Evolutionary conservation across 1,139 yeast species (phyloP).

Genomic region (Eremothecium gossypii): DNA sequence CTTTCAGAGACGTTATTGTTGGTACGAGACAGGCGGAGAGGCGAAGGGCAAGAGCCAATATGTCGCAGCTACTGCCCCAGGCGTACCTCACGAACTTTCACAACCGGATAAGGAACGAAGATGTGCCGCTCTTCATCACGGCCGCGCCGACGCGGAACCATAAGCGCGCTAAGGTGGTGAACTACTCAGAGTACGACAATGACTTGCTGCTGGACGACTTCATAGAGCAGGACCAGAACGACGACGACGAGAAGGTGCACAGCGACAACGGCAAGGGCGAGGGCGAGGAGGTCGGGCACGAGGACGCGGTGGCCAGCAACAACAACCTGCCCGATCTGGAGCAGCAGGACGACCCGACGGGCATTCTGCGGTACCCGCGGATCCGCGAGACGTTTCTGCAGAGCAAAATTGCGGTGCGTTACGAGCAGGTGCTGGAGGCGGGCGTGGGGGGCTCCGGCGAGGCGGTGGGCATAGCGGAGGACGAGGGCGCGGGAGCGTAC

Average conservation of each 20-base stretch:
- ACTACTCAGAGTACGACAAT: constrained; percentile 79
- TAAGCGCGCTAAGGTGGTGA: constrained; percentile 67
- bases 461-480: background rate
- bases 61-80: constrained; percentile 46
- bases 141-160: constrained; percentile 72
- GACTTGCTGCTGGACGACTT: constrained; percentile 56
- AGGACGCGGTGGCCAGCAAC: constrained; percentile 10
- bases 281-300: background rate
- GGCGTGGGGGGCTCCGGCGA: constrained; percentile 2
- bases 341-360: constrained; percentile 25
- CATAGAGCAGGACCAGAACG: constrained; percentile 29
- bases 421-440: constrained; percentile 17
- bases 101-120: constrained; percentile 55
- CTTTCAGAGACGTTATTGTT: too few relatives aligned
- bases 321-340: constrained; percentile 27
- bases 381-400: constrained; percentile 29
- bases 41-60: background rate
- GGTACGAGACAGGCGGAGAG: background rate
- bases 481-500: background rate
- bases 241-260: constrained; percentile 13
- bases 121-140: constrained; percentile 59
- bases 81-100: constrained; percentile 64
- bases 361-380: constrained; percentile 26
- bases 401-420: constrained; percentile 27
- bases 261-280: constrained; percentile 9